Conservation (phyloP, 805 yeast genomes). For the Pichia phayaonensis region DNA sequence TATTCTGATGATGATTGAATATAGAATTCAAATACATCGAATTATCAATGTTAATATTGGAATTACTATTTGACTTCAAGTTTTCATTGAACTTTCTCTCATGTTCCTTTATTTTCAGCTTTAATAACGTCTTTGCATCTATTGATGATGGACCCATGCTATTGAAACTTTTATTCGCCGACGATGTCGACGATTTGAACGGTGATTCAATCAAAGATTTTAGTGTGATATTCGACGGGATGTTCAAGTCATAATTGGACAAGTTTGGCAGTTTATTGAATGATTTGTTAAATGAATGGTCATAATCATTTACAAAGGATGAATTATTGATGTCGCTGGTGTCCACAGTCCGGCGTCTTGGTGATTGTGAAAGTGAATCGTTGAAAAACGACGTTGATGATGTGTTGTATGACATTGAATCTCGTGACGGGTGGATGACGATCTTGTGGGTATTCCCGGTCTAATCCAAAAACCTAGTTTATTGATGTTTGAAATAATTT, state of each 20-base stretch:
- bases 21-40: neutral
- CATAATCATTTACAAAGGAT: neutral
- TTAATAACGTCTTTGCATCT: neutral
- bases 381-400: neutral
- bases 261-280: neutral
- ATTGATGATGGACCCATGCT: neutral
- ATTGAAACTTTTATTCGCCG: neutral
- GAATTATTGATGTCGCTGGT: neutral
- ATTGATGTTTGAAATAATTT: too few species aligned
- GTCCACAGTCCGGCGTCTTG: neutral
- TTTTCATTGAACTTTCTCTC: neutral
- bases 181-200: neutral
- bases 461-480: too few species aligned
- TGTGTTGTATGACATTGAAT: neutral
- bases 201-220: neutral
- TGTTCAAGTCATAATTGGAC: neutral
- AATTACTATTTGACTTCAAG: slow-evolving; percentile 1
- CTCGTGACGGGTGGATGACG: neutral
- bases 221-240: neutral
- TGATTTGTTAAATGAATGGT: neutral
- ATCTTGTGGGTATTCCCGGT: too few species aligned
- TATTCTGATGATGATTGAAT: neutral
- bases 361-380: neutral
- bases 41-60: neutral
- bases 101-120: neutral